Percentiles rank a stretch among this genome's conserved stretches.
Conservation (phyloP, 148 eudicot genomes). For the Chenopodium berlandieri region DNA sequence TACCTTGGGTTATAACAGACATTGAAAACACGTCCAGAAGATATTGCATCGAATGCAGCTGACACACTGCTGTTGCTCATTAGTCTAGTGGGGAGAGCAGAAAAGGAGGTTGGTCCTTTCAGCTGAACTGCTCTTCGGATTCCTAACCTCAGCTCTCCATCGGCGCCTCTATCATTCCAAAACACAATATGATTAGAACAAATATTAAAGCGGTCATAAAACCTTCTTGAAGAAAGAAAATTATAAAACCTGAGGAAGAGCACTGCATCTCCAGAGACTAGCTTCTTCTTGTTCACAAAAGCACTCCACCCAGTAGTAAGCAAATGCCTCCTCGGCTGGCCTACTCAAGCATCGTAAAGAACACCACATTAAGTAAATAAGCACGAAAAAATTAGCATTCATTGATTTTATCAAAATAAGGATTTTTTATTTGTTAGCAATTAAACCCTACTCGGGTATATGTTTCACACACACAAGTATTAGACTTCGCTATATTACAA, state of each 20-base stretch:
- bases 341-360: conserved; percentile 35
- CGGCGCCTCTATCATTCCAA: conserved; percentile 54
- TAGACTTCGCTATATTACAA: background rate
- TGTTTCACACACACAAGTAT: background rate
- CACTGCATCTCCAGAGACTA: conserved; percentile 93
- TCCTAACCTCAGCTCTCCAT: conserved; percentile 90
- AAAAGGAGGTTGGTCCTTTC: conserved; percentile 41
- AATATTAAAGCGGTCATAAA: background rate
- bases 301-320: conserved; percentile 99
- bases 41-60: conserved; percentile 57
- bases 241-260: conserved; percentile 37
- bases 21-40: conserved; percentile 46
- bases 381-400: background rate
- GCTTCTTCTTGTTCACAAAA: conserved; percentile 91
- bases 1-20: conserved; percentile 94
- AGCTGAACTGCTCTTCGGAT: conserved; percentile 75
- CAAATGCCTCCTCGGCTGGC: conserved; percentile 95
- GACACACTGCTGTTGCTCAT: conserved; percentile 37
- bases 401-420: background rate
- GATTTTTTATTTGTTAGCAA: too few species aligned
- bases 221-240: background rate
- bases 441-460: background rate
- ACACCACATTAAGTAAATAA: background rate
- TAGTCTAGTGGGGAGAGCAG: conserved; percentile 41
- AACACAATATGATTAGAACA: conserved; percentile 2